Percentiles rank a stretch among this genome's conserved stretches.
Evolutionary conservation across 179 eudicot genomes (phyloP).

Genomic region (Silene coronaria): DNA sequence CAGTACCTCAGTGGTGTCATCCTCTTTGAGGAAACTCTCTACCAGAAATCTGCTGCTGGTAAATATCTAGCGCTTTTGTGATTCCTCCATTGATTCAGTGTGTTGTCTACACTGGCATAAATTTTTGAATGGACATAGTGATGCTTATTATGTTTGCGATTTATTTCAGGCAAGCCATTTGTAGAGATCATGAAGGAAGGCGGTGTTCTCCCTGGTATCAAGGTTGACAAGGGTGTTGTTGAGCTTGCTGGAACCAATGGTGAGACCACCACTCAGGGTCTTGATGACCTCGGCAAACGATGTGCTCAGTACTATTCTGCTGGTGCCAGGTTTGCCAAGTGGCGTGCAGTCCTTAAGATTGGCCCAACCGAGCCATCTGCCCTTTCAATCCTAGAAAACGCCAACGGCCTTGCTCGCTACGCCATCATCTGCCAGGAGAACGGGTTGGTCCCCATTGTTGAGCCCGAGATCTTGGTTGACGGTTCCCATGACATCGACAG

Average conservation of each 20-base stretch:
- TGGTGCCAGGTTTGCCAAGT: constrained; percentile 92
- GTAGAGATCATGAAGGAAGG: constrained; percentile 86
- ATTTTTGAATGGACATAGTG: not conserved
- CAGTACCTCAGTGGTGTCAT: constrained; percentile 76
- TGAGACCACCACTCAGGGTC: constrained; percentile 94
- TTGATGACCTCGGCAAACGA: constrained; percentile 65
- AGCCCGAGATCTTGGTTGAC: constrained; percentile 89
- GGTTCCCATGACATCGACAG: constrained; percentile 74
- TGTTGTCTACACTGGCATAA: not conserved
- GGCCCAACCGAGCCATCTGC: constrained; percentile 80
- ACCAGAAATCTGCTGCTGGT: constrained; percentile 66
- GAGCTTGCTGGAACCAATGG: constrained; percentile 90
- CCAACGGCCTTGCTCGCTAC: constrained; percentile 83
- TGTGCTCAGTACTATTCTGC: constrained; percentile 72
- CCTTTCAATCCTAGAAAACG: constrained; percentile 69
- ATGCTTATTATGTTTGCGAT: not conserved
- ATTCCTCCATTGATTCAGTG: not conserved
- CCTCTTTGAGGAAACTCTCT: constrained; percentile 80
- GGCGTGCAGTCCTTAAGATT: constrained; percentile 92
- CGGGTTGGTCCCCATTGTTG: constrained; percentile 89
- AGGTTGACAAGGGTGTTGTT: constrained; percentile 92
- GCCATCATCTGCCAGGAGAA: constrained; percentile 94
- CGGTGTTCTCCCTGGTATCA: constrained; percentile 82
- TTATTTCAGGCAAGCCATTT: constrained; percentile 58
- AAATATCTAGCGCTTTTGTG: not conserved